These are phyloP conservation scores for Psophocarpus tetragonolobus DNA, from an alignment of 306 rosid genomes.

Conservation along the genomic window DNA sequence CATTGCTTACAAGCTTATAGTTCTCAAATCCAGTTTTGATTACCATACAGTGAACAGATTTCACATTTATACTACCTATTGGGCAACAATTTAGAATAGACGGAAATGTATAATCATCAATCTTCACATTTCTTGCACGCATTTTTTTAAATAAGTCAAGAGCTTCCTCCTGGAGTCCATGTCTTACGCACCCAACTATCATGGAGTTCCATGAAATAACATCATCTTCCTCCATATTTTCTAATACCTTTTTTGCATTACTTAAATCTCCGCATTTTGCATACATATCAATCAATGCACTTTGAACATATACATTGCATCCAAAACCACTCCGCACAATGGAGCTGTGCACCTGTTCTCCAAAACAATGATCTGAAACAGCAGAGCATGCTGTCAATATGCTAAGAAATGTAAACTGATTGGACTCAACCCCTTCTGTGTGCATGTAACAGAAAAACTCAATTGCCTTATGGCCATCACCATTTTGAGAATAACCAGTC, in stretches of 20 bases:
- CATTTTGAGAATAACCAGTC: constrained; percentile 87
- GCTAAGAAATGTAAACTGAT: constrained; percentile 84
- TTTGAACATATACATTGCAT: constrained; percentile 72
- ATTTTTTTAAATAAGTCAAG: constrained; percentile 61
- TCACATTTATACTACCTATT: constrained; percentile 42
- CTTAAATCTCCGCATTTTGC: constrained; percentile 71
- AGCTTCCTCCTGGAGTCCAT: constrained; percentile 67
- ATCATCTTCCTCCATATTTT: constrained; percentile 68
- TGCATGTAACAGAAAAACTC: constrained; percentile 65
- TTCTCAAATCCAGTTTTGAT: constrained; percentile 76
- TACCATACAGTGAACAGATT: constrained; percentile 64
- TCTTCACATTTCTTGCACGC: constrained; percentile 68
- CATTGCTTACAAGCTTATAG: constrained; percentile 69
- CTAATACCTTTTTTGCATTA: constrained; percentile 55
- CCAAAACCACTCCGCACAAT: constrained; percentile 67
- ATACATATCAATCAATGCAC: constrained; percentile 86
- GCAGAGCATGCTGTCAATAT: constrained; percentile 78
- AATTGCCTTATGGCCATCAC: constrained; percentile 63
- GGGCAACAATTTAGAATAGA: constrained; percentile 67
- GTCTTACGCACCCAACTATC: constrained; percentile 84
- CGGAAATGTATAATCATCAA: constrained; percentile 82
- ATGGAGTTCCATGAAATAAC: constrained; percentile 85
- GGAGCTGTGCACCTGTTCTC: constrained; percentile 76
- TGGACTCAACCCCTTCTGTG: constrained; percentile 53
- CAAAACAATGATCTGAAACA: constrained; percentile 59